Evolutionary conservation across 331 rosid genomes (phyloP).

Genomic region (Acacia pycnantha): DNA sequence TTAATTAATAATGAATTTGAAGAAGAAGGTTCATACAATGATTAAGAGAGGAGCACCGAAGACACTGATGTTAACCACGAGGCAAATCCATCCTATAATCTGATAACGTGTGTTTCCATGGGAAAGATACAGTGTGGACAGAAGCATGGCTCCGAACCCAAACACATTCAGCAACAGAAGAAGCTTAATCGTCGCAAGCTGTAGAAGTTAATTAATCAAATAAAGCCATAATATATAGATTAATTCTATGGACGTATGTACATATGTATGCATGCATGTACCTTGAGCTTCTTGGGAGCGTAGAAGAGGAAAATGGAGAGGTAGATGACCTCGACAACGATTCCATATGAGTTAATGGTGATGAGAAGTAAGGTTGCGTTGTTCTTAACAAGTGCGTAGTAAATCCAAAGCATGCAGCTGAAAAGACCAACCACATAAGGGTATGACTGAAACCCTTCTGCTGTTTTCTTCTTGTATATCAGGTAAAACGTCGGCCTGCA

Average conservation of each 20-base stretch:
- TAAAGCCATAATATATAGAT: background rate
- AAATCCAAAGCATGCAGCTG: conserved; percentile 88
- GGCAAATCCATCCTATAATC: conserved; percentile 85
- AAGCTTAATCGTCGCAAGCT: conserved; percentile 61
- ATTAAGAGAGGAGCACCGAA: conserved; percentile 89
- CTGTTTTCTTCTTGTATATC: conserved; percentile 75
- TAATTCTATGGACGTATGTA: too few relatives aligned
- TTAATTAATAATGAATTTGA: background rate
- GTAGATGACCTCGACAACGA: conserved; percentile 62
- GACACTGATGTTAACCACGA: conserved; percentile 68
- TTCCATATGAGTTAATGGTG: conserved; percentile 85
- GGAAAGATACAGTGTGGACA: conserved; percentile 58
- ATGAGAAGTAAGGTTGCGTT: conserved; percentile 69
- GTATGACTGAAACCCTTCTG: conserved; percentile 81
- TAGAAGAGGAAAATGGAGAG: conserved; percentile 58
- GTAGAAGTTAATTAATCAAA: background rate
- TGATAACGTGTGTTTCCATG: conserved; percentile 56
- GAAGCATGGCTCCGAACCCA: conserved; percentile 77
- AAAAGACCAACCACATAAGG: conserved; percentile 80
- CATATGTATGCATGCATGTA: conserved; percentile 9
- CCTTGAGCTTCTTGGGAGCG: conserved; percentile 69
- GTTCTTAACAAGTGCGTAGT: conserved; percentile 69
- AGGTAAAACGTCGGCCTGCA: conserved; percentile 84
- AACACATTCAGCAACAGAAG: conserved; percentile 60
- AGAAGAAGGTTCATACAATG: conserved; percentile 39